phyloP scores from a whole-genome alignment of 164 flowering plant genomes.

The Nymphaea colorata region DNA sequence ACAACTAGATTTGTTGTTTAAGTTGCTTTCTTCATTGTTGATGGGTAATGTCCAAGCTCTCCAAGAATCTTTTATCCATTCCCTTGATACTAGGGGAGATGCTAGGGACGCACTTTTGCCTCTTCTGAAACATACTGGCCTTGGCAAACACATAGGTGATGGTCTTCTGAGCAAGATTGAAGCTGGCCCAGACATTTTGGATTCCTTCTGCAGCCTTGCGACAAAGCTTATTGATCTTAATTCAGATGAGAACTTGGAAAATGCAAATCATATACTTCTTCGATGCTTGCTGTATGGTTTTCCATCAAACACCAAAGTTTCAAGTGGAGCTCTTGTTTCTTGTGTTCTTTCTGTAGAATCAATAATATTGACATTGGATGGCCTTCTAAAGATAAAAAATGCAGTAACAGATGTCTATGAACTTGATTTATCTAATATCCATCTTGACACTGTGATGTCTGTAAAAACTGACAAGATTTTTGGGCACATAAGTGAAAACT shows the following conservation, averaged over 20 bases:
- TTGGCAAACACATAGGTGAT: conserved; percentile 38
- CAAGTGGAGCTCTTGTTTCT: conserved; percentile 63
- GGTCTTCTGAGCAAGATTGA: conserved; percentile 44
- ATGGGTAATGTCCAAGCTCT: conserved; percentile 32
- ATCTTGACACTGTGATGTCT: conserved; percentile 54
- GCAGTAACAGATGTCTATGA: conserved; percentile 21
- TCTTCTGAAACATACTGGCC: conserved; percentile 43
- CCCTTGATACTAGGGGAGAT: conserved; percentile 19
- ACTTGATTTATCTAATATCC: conserved; percentile 29
- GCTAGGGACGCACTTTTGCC: conserved; percentile 22
- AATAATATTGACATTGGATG: conserved; percentile 36
- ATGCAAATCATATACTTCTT: conserved; percentile 24
- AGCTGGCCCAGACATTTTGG: conserved; percentile 21
- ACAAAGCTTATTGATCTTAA: conserved; percentile 32
- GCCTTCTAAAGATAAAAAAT: conserved; percentile 33
- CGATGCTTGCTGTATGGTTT: conserved; percentile 76
- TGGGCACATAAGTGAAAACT: conserved; percentile 41
- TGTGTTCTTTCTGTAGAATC: conserved; percentile 50
- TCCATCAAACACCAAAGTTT: conserved; percentile 38
- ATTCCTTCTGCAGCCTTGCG: conserved; percentile 36
- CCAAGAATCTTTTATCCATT: conserved; percentile 48
- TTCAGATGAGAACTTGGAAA: conserved; percentile 34
- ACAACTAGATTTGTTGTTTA: conserved; percentile 26
- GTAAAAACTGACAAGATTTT: conserved; percentile 64
- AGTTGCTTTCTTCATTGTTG: conserved; percentile 45